These are phyloP conservation scores for Colletotrichum sublineola DNA, from an alignment of 2,329 filamentous ascomycete species.

Conservation along the genomic window DNA sequence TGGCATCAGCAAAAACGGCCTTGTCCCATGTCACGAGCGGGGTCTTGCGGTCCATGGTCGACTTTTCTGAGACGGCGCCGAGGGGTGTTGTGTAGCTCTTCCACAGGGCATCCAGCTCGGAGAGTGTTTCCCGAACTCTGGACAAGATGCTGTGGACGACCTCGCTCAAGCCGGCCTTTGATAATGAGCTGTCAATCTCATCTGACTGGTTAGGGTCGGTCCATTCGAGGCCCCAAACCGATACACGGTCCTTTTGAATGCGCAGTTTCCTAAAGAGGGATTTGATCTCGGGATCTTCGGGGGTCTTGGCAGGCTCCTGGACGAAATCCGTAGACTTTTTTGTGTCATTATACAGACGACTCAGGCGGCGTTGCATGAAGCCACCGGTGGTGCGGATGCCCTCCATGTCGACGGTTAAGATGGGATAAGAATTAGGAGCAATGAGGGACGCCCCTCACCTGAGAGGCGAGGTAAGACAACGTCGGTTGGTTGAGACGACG, in stretches of 20 bases:
- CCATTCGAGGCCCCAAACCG: constrained; percentile 87
- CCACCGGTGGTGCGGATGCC: constrained; percentile 64
- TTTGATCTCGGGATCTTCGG: constrained; percentile 77
- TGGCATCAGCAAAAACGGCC: constrained; percentile 79
- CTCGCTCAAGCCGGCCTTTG: constrained; percentile 81
- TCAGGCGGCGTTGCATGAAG: constrained; percentile 73
- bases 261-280: constrained; percentile 80
- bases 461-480: constrained; percentile 9
- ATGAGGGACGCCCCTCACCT: constrained; percentile 35
- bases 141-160: constrained; percentile 83
- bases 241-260: constrained; percentile 83
- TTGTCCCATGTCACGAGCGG: constrained; percentile 76
- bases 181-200: constrained; percentile 78
- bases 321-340: constrained; percentile 83
- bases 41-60: constrained; percentile 63
- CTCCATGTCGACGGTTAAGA: constrained; percentile 57
- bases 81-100: constrained; percentile 66
- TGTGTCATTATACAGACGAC: constrained; percentile 83
- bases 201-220: constrained; percentile 76
- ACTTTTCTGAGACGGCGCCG: constrained; percentile 55
- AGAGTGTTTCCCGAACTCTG: constrained; percentile 84
- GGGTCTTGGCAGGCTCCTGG: constrained; percentile 72
- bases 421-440: constrained; percentile 1
- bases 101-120: constrained; percentile 81
- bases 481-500: not conserved